A percentile compares a stretch with the other conserved stretches of the same genome.
These are phyloP conservation scores for Hypoxylon fuscum DNA, from an alignment of 495 filamentous ascomycete genomes.

Conservation along the genomic window DNA sequence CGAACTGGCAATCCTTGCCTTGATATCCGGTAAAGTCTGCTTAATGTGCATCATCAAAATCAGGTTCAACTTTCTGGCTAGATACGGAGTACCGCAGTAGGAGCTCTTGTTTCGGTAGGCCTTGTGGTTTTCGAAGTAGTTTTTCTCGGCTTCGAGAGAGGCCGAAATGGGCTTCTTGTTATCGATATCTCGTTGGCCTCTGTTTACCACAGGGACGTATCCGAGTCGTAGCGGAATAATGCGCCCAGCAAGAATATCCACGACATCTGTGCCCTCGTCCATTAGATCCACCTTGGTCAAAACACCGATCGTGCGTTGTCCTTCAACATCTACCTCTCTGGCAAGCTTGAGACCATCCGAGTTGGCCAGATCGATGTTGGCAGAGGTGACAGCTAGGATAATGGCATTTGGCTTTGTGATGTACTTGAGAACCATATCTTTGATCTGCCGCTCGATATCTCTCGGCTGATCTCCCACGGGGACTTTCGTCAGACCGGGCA, in stretches of 20 bases:
- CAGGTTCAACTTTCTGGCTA: slow-evolving; percentile 95
- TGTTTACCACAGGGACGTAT: slow-evolving; percentile 98
- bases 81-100: slow-evolving; percentile 97
- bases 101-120: slow-evolving; percentile 98
- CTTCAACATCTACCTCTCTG: slow-evolving; percentile 96
- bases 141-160: slow-evolving; percentile 93
- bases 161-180: slow-evolving; percentile 93
- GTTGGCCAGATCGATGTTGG: slow-evolving; percentile 98
- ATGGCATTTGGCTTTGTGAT: slow-evolving; percentile 99
- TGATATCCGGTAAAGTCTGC: slow-evolving; percentile 98
- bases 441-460: slow-evolving; percentile 97
- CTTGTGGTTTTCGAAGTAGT: slow-evolving; percentile 98
- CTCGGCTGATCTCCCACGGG: slow-evolving; percentile 98
- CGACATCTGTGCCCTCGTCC: slow-evolving; percentile 99
- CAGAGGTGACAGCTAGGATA: slow-evolving; percentile 93
- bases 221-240: slow-evolving; percentile 96
- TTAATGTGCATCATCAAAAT: slow-evolving; percentile 99
- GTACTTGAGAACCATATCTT: slow-evolving; percentile 98
- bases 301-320: slow-evolving; percentile 97
- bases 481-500: slow-evolving; percentile 97
- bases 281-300: slow-evolving; percentile 99
- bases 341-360: slow-evolving; percentile 97
- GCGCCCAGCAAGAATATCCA: slow-evolving; percentile 97
- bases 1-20: slow-evolving; percentile 89
- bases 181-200: slow-evolving; percentile 98